Percentiles rank a stretch among this genome's conserved stretches.
Evolutionary conservation across 192 early-diverging fungal species (phyloP).

Genomic region (Coemansia sp.): DNA sequence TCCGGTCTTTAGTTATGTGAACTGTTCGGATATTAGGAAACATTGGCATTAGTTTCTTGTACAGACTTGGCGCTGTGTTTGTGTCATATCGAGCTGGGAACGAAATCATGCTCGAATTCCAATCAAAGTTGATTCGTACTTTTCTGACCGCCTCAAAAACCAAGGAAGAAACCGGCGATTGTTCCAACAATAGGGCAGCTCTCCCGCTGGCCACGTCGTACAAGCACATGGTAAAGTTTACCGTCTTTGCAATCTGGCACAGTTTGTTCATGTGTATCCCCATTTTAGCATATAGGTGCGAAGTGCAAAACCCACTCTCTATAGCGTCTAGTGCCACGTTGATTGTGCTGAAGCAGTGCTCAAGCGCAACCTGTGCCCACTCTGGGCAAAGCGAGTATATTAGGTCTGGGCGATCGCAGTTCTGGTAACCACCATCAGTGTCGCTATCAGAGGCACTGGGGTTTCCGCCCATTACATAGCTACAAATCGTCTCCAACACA

Average conservation of each 20-base stretch:
- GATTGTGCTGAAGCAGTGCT: not conserved
- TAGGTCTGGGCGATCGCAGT: not conserved
- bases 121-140: slow-evolving; percentile 1
- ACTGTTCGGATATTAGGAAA: not conserved
- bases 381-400: not conserved
- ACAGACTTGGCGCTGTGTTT: not conserved
- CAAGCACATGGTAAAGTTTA: not conserved
- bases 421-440: not conserved
- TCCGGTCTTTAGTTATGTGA: not conserved
- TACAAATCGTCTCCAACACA: not conserved
- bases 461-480: not conserved
- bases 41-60: not conserved
- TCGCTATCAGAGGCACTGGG: not conserved
- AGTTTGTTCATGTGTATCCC: not conserved
- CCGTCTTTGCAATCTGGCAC: not conserved
- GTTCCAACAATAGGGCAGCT: not conserved
- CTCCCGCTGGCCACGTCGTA: slow-evolving; percentile 1
- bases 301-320: not conserved
- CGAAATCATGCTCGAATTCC: not conserved
- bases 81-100: not conserved
- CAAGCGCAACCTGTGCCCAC: not conserved
- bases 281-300: not conserved
- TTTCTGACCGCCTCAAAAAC: slow-evolving; percentile 1
- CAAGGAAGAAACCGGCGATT: not conserved
- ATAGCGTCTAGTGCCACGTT: not conserved